A percentile compares a stretch with the other conserved stretches of the same genome.
Evolutionary conservation across 805 yeast species (phyloP).

Genomic region (Metschnikowia koreensis): DNA sequence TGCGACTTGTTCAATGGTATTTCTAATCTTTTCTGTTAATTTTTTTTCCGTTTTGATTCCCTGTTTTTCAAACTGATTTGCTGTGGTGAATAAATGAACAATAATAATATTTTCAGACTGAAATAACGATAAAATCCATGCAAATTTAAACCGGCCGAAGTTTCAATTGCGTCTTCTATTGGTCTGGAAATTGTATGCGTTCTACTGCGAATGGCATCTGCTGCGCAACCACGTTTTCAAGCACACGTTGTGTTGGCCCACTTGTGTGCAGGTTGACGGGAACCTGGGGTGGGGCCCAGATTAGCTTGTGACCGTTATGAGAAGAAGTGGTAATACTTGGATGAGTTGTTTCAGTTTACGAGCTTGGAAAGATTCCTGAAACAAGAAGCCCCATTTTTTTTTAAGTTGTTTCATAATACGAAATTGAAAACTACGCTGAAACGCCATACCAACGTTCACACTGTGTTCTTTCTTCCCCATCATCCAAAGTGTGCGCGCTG

Average conservation of each 20-base stretch:
- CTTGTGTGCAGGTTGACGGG: background rate
- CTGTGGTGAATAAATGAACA: too few species aligned
- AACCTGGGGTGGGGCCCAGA: background rate
- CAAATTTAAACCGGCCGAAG: background rate
- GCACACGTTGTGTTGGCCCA: background rate
- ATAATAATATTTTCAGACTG: background rate
- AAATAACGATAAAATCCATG: background rate
- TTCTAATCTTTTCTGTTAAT: too few species aligned
- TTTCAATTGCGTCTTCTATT: background rate
- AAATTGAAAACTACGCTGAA: background rate
- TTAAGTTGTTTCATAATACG: background rate
- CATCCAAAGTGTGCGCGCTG: background rate
- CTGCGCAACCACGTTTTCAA: background rate
- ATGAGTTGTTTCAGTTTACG: too few species aligned
- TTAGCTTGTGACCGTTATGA: background rate
- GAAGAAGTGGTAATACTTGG: background rate
- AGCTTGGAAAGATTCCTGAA: background rate
- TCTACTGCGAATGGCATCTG: background rate
- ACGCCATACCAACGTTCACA: background rate
- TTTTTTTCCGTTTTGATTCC: too few species aligned
- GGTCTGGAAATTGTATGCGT: background rate
- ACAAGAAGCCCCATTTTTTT: background rate
- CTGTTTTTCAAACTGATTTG: too few species aligned
- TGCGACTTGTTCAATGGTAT: background rate
- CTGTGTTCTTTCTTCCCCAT: background rate